Percentiles rank a stretch among this genome's conserved stretches.
These are phyloP conservation scores for Coemansia sp. DNA, from an alignment of 192 early-diverging fungal genomes.

Conservation along the genomic window DNA sequence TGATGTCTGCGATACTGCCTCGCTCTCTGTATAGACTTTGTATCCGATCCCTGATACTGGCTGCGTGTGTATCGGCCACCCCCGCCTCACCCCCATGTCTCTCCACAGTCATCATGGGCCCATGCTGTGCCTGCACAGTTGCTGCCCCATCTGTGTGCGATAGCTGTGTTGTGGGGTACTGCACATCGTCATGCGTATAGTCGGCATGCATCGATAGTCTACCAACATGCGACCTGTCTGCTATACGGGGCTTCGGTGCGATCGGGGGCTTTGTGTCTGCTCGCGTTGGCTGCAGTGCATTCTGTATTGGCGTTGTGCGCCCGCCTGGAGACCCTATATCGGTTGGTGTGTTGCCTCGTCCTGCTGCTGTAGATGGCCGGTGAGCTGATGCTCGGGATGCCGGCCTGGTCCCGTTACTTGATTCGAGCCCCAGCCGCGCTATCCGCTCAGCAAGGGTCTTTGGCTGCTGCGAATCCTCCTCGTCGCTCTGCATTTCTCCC, in stretches of 20 bases:
- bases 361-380: not conserved
- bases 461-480: constrained; percentile 35
- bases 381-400: constrained; percentile 10
- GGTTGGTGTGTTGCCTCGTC: not conserved
- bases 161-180: not conserved
- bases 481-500: constrained; percentile 35
- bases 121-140: constrained; percentile 28
- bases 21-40: constrained; percentile 21
- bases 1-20: not conserved
- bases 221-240: too few relatives aligned
- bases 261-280: constrained; percentile 13
- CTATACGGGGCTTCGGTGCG: constrained; percentile 15
- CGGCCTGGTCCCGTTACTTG: constrained; percentile 15
- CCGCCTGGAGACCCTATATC: not conserved
- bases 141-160: constrained; percentile 7
- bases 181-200: too few relatives aligned
- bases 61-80: not conserved
- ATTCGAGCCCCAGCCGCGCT: constrained; percentile 42
- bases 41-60: constrained; percentile 37
- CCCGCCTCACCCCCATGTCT: not conserved
- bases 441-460: constrained; percentile 53
- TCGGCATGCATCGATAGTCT: too few relatives aligned
- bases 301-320: not conserved
- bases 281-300: not conserved
- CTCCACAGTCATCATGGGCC: too few relatives aligned